Evolutionary conservation across 164 flowering plant species (phyloP).

Genomic region (Chloranthus sessilifolius): DNA sequence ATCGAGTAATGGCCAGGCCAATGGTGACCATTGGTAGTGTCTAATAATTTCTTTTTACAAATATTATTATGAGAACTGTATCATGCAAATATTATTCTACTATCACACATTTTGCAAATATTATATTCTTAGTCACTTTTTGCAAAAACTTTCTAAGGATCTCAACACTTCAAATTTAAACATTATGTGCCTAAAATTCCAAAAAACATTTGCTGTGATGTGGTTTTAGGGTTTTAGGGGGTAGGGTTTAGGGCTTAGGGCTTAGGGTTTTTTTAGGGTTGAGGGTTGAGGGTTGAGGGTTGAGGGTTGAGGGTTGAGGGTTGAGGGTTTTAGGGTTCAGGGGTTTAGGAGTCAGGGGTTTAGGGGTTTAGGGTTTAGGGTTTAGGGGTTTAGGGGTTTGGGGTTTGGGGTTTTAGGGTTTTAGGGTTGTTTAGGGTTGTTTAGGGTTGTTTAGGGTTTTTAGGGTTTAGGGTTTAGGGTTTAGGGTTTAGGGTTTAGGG

Average conservation of each 20-base stretch:
- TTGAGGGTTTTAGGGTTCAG: constrained; percentile 14
- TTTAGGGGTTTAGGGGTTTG: constrained; percentile 8
- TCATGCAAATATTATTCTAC: too few species aligned
- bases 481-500: constrained; percentile 15
- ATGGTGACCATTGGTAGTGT: too few species aligned
- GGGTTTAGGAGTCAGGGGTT: background rate
- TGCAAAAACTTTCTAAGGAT: too few species aligned
- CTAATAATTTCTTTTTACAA: too few species aligned
- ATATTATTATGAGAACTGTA: too few species aligned
- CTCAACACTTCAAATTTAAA: too few species aligned
- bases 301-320: constrained; percentile 8
- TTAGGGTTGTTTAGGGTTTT: constrained; percentile 20
- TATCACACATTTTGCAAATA: too few species aligned
- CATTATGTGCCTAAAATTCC: too few species aligned
- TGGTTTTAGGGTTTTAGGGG: constrained; percentile 12
- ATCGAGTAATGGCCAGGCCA: too few species aligned
- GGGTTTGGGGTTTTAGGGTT: constrained; percentile 8
- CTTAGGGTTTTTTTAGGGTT: constrained; percentile 10
- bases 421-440: constrained; percentile 14
- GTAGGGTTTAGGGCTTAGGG: constrained; percentile 6
- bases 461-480: constrained; percentile 21
- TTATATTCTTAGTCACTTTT: too few species aligned
- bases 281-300: constrained; percentile 2
- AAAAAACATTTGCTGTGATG: too few species aligned
- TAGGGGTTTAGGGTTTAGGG: constrained; percentile 5